phyloP scores from a whole-genome alignment of 2,329 filamentous ascomycete genomes.

The Falciphora oryzae region DNA sequence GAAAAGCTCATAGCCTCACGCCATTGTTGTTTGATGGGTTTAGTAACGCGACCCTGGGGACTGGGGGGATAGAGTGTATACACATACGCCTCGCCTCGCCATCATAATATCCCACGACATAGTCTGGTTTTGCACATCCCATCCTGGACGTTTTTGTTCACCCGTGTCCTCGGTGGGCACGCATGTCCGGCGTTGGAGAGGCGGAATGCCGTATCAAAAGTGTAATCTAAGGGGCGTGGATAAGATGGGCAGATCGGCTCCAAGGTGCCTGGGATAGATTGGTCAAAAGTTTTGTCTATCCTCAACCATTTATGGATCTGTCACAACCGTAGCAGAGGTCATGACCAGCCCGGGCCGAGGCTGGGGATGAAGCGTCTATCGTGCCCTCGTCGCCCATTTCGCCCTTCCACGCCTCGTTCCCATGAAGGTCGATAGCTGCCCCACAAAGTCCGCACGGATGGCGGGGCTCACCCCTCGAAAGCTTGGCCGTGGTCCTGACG shows the following conservation, averaged over 20 bases:
- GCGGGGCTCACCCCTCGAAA: conserved; percentile 43
- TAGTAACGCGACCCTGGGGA: neutral
- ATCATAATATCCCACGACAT: too few species aligned
- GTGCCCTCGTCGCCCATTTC: conserved; percentile 46
- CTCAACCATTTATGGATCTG: conserved; percentile 53
- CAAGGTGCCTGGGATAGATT: neutral
- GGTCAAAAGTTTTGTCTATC: conserved; percentile 13
- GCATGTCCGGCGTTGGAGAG: too few species aligned
- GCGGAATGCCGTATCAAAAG: too few species aligned
- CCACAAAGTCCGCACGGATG: conserved; percentile 62
- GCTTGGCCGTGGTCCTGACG: conserved; percentile 81
- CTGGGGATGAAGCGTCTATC: conserved; percentile 19
- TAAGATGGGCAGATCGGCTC: neutral
- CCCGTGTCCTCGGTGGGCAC: too few species aligned
- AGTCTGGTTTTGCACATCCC: too few species aligned
- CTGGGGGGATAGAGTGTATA: neutral
- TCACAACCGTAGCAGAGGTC: conserved; percentile 69
- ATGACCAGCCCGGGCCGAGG: conserved; percentile 18
- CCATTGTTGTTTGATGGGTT: neutral
- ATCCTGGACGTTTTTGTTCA: too few species aligned
- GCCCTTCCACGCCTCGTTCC: conserved; percentile 58
- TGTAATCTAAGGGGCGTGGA: neutral
- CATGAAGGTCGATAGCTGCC: conserved; percentile 56
- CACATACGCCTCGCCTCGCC: neutral
- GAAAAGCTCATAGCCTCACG: conserved; percentile 8